Evolutionary conservation across 108 stramenopile species (phyloP), one percentile per base, ranked within the genome.

Genomic region (Stephanodiscus triporus): DNA sequence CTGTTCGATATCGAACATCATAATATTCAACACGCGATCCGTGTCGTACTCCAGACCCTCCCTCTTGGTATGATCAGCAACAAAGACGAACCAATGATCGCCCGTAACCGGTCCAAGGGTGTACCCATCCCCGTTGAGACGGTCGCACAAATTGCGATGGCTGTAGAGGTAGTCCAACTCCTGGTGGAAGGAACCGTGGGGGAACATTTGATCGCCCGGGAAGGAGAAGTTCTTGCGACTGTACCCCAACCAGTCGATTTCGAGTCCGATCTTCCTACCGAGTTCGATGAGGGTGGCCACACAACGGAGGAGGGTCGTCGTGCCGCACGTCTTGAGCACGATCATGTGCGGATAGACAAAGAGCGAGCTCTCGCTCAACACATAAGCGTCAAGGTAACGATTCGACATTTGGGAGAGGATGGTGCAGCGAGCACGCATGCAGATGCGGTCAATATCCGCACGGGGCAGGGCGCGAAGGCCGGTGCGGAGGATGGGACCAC

Each of bases 51-150:
- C 90, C 49, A 72, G 51, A 8, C 84, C 72, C 37, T 68, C 68
- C 51, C 97, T 94, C 70, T 89, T 94, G 55, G 96, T 98, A 54
- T 97, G 91, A 87, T 99, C 98, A 19, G 99, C 98, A 11, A 99
- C 97, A 83, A 95, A 99, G 62, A 99, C 98, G 70, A 98, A 98
- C 98, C 98, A 99, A 75, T 99, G 99, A 81, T 99, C 99, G 10
- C 87, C 85, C 4, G 97, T 99, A 66, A 99, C 86, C 0, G 98
- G 98, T 45, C 99, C 99, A 17, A 99, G 91, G 13, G 99, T 96
- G 84, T 99, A 96, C 23, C 97, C 99, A 75, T 85, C 85, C 22
- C 99, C 99, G 67, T 97, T 82, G 36, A 99, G 82, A 8, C 94
- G 90, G 22, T 96, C 92, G 58, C 89, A 93, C 60, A 98, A 78